Evolutionary conservation across 352 stramenopile genomes (phyloP).

Genomic region (Phytophthora aleatoria): DNA sequence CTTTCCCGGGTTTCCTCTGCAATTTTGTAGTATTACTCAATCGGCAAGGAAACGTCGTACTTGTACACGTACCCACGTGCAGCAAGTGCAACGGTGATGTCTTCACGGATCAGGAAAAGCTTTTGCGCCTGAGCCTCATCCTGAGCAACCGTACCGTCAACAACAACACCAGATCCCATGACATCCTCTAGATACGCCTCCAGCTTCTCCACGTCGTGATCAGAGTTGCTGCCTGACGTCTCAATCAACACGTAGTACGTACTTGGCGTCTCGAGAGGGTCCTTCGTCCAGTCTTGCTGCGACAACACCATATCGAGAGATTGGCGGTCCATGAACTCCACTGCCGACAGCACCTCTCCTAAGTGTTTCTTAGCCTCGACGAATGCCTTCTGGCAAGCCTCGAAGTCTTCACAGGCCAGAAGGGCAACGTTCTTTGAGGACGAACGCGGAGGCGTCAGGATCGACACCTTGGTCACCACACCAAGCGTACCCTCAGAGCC

Average conservation of each 20-base stretch:
- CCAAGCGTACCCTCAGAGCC: slow-evolving; percentile 96
- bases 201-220: slow-evolving; percentile 94
- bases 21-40: slow-evolving; percentile 91
- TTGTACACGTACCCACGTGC: slow-evolving; percentile 95
- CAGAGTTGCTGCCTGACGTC: slow-evolving; percentile 91
- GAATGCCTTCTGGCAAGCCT: slow-evolving; percentile 81
- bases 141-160: slow-evolving; percentile 93
- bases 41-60: slow-evolving; percentile 97
- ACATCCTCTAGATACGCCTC: too few relatives aligned
- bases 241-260: slow-evolving; percentile 96
- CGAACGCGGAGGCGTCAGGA: too few relatives aligned
- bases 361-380: slow-evolving; percentile 87
- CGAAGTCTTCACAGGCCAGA: too few relatives aligned
- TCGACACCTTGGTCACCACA: slow-evolving; percentile 84
- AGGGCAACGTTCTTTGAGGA: too few relatives aligned
- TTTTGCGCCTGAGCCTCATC: too few relatives aligned
- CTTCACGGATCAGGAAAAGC: slow-evolving; percentile 96
- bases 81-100: slow-evolving; percentile 91
- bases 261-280: slow-evolving; percentile 64
- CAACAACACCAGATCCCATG: slow-evolving; percentile 70
- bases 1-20: slow-evolving; percentile 76
- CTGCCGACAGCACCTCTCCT: slow-evolving; percentile 95
- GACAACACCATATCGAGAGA: slow-evolving; percentile 88
- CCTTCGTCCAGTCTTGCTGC: slow-evolving; percentile 70
- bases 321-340: slow-evolving; percentile 96